Percentiles rank a stretch among this genome's conserved stretches.
phyloP scores from a whole-genome alignment of 805 yeast genomes.

The Zygosaccharomyces siamensis region DNA sequence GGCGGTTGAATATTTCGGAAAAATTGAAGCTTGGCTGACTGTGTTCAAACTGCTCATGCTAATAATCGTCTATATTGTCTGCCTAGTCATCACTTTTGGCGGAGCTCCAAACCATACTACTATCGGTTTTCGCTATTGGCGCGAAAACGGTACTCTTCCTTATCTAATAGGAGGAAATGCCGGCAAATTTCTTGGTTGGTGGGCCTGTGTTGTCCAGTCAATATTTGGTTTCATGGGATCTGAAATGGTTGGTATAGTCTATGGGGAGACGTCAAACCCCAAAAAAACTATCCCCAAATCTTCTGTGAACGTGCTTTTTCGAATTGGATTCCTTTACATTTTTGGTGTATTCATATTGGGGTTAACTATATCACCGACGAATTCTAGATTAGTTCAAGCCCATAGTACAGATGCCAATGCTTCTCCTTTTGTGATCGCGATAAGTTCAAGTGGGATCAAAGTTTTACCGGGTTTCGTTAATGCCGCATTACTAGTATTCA shows the following conservation, averaged over 20 bases:
- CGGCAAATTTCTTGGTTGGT: slow-evolving; percentile 59
- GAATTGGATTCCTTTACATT: slow-evolving; percentile 61
- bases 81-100: slow-evolving; percentile 65
- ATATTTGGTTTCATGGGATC: slow-evolving; percentile 70
- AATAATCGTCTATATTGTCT: slow-evolving; percentile 59
- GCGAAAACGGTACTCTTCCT: slow-evolving; percentile 61
- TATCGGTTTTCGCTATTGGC: slow-evolving; percentile 68
- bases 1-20: slow-evolving; percentile 44
- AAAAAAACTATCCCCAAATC: slow-evolving; percentile 68
- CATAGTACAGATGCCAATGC: slow-evolving; percentile 60
- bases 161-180: slow-evolving; percentile 39
- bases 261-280: slow-evolving; percentile 69
- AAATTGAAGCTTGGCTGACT: slow-evolving; percentile 46
- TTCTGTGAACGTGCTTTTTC: slow-evolving; percentile 61
- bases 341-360: slow-evolving; percentile 60
- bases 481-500: slow-evolving; percentile 70
- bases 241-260: slow-evolving; percentile 65
- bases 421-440: slow-evolving; percentile 82
- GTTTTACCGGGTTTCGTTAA: slow-evolving; percentile 74
- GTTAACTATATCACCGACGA: slow-evolving; percentile 59
- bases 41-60: slow-evolving; percentile 59
- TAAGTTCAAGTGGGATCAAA: slow-evolving; percentile 52
- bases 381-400: slow-evolving; percentile 47
- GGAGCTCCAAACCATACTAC: slow-evolving; percentile 76
- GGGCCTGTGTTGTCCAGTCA: slow-evolving; percentile 58